Base-by-base conservation (phyloP, 1,284 basidiomycete species). In the Apiotrichum mycotoxinovorans region DNA sequence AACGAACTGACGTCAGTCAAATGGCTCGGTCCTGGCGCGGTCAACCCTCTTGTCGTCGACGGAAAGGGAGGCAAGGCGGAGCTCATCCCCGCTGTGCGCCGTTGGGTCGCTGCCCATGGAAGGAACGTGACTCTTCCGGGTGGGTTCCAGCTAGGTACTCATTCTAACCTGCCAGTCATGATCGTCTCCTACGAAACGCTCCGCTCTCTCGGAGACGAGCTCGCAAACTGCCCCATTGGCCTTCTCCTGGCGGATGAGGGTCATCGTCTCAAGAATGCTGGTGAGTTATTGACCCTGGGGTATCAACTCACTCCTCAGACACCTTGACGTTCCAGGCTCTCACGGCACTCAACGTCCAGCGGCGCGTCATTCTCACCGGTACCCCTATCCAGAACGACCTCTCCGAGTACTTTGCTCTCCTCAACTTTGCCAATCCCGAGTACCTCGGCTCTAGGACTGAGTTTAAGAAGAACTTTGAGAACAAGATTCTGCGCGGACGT, bases 121-220 rank as follows among this genome's bases (percentile, higher is more conserved):
- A 81, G 92, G 57, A 91, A 88, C 66, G 87, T 96, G 51, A 88
- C 89, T 3, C 86, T 92, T 61, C 93, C 92, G 74, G 89, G 91
- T 90, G 46, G 23, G n/a, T 26, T 7, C 8, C 5, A 23, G 3
- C 2, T 2, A 15, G 17, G 18, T 8, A 14, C n/a, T 5, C 27
- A 30, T 5, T n/a, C 46, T 48, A 18, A 48, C 46, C 18, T 8
- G 14, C 1, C 54, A 93, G 95, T 98, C 45, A 92, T 98, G 91
- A 98, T 99, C 65, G 95, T 97, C 1, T 98, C 96, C 0, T 99
- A 99, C 68, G 95, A 99, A 75, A 97, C 93, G 0, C 81, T 99
- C 49, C 85, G 93, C n/a, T 87, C 87, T 2, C 79, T 96, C 11
- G 83, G 85, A 9, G 84, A 79, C 4, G 84, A 93, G 67, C 81